A percentile compares a stretch with the other conserved stretches of the same genome.
Conservation (phyloP, 257 asterid genomes). For the Lycium ferocissimum region DNA sequence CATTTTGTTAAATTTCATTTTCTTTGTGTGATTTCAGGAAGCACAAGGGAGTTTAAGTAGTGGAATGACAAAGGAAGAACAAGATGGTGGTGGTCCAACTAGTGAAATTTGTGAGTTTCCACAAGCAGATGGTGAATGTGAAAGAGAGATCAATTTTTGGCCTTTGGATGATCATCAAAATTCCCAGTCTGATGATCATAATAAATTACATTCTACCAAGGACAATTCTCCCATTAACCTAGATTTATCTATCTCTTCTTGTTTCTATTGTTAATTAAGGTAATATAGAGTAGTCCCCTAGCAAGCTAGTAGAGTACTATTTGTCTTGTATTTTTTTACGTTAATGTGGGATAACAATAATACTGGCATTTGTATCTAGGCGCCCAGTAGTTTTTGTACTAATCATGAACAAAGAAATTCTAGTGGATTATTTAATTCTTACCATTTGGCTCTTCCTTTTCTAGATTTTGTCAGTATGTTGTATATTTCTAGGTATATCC, state of each 20-base stretch:
- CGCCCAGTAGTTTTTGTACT: neutral
- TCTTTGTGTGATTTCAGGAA: neutral
- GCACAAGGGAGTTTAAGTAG: slow-evolving; percentile 27
- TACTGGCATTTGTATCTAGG: neutral
- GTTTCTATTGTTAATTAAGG: neutral
- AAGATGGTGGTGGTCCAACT: slow-evolving; percentile 20
- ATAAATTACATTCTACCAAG: neutral
- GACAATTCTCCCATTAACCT: neutral
- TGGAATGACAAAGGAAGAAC: slow-evolving; percentile 33
- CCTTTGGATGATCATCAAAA: neutral
- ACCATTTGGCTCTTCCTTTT: neutral
- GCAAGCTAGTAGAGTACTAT: neutral
- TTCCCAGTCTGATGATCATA: neutral
- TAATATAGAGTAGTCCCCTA: neutral
- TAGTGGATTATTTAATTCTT: neutral
- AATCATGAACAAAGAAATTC: neutral
- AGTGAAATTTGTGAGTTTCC: slow-evolving; percentile 17
- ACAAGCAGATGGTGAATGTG: neutral
- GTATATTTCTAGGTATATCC: no score
- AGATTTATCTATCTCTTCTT: slow-evolving; percentile 16
- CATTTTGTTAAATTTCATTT: neutral
- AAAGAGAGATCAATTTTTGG: slow-evolving; percentile 25
- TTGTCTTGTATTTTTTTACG: neutral
- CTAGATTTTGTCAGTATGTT: neutral
- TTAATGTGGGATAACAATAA: neutral